Evolutionary conservation across 495 filamentous ascomycete genomes (phyloP).

Genomic region (Penicillium ucsense): DNA sequence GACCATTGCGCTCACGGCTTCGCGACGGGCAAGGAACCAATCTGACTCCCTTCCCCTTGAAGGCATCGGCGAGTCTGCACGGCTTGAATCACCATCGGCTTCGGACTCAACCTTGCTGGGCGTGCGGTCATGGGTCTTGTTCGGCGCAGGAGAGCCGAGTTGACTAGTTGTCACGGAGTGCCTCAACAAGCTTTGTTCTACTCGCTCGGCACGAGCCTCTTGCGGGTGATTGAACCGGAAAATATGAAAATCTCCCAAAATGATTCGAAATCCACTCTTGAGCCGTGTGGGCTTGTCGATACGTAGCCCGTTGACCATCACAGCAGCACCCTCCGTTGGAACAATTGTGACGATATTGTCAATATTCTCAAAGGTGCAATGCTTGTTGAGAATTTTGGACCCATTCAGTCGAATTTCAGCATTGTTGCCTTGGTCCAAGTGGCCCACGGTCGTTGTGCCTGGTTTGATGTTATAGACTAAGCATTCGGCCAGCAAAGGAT

Average conservation of each 20-base stretch:
- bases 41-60: constrained; percentile 72
- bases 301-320: constrained; percentile 95
- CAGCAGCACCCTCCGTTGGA: constrained; percentile 78
- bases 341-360: constrained; percentile 86
- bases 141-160: constrained; percentile 59
- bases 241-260: constrained; percentile 97
- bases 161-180: constrained; percentile 82
- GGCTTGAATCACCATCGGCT: constrained; percentile 56
- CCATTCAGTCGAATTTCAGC: constrained; percentile 92
- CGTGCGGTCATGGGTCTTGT: constrained; percentile 66
- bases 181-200: constrained; percentile 77
- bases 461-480: constrained; percentile 98
- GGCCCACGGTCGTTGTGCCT: constrained; percentile 84
- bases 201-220: constrained; percentile 87
- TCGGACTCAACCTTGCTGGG: constrained; percentile 66
- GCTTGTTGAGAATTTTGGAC: constrained; percentile 80
- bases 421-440: constrained; percentile 68
- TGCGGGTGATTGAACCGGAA: constrained; percentile 98
- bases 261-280: constrained; percentile 87
- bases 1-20: constrained; percentile 82
- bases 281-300: constrained; percentile 74
- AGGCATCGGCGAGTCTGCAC: constrained; percentile 72
- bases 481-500: constrained; percentile 91
- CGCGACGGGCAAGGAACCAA: constrained; percentile 89
- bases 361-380: constrained; percentile 87